Evolutionary conservation across 1,284 basidiomycete genomes (phyloP), one percentile per base, ranked within the genome.

Genomic region (Blastosporella zonata): DNA sequence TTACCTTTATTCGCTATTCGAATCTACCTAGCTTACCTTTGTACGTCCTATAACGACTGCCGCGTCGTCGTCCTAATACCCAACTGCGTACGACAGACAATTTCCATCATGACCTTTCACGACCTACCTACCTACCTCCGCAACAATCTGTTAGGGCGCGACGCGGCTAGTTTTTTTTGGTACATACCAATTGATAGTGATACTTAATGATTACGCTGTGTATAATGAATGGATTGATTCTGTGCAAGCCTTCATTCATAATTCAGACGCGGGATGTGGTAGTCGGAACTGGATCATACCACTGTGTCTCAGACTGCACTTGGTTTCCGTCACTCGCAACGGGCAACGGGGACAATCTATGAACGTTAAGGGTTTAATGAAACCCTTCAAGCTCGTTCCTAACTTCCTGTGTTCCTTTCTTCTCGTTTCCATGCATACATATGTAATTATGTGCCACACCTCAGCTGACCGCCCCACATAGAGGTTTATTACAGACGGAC

Each of bases 201-300:
- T 46, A 44, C 17, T 38, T 49, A 53, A 53, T 53, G 47, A 49
- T 45, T 49, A 52, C 50, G 47, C 27, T 49, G 42, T 49, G 17
- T 23, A 46, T 52, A 51, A 35, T 47, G 48, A 49, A 45, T n/a
- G n/a, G n/a, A n/a, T n/a, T n/a, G n/a, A n/a, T n/a, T n/a, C n/a
- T n/a, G n/a, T n/a, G n/a, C n/a, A n/a, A n/a, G n/a, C n/a, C n/a
- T n/a, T n/a, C n/a, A n/a, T n/a, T n/a, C n/a, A n/a, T n/a, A n/a
- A n/a, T n/a, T n/a, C n/a, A n/a, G n/a, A n/a, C n/a, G n/a, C n/a
- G n/a, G n/a, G n/a, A n/a, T n/a, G n/a, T n/a, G n/a, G n/a, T n/a
- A n/a, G n/a, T n/a, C n/a, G n/a, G n/a, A n/a, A n/a, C n/a, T n/a
- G n/a, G n/a, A n/a, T n/a, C n/a, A n/a, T n/a, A n/a, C n/a, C n/a